phyloP scores from a whole-genome alignment of 805 yeast species.

The Candida tibetensis region DNA sequence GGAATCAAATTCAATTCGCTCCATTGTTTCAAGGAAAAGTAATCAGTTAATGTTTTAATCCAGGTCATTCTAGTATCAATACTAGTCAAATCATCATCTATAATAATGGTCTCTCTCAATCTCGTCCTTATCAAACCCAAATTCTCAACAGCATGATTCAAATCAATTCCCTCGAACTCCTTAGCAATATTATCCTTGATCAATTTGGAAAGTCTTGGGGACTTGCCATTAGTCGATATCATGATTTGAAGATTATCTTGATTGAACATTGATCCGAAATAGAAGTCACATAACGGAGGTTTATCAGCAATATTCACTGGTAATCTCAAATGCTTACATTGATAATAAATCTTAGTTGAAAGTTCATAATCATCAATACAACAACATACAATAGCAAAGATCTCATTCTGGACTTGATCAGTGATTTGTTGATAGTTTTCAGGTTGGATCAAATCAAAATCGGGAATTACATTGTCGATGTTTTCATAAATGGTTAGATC shows the following conservation, averaged over 20 bases:
- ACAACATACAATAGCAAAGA: slow-evolving; percentile 65
- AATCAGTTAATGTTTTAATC: slow-evolving; percentile 65
- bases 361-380: slow-evolving; percentile 70
- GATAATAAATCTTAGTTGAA: slow-evolving; percentile 55
- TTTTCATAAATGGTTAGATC: slow-evolving; percentile 53
- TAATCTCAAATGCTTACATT: slow-evolving; percentile 43
- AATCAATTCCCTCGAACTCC: slow-evolving; percentile 39
- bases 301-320: slow-evolving; percentile 81
- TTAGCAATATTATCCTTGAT: slow-evolving; percentile 54
- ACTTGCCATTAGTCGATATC: slow-evolving; percentile 81
- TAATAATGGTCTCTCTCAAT: slow-evolving; percentile 43
- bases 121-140: slow-evolving; percentile 54
- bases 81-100: slow-evolving; percentile 44
- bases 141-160: slow-evolving; percentile 59
- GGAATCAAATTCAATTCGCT: slow-evolving; percentile 40
- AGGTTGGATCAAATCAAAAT: slow-evolving; percentile 18
- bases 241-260: slow-evolving; percentile 72
- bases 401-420: slow-evolving; percentile 31
- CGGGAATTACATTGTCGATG: slow-evolving; percentile 11
- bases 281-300: slow-evolving; percentile 81
- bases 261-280: slow-evolving; percentile 76
- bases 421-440: slow-evolving; percentile 29
- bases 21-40: slow-evolving; percentile 58
- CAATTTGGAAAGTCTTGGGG: slow-evolving; percentile 67
- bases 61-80: slow-evolving; percentile 68